Conservation (phyloP, 2,329 filamentous ascomycete species). For the Trichoderma lentiforme region DNA sequence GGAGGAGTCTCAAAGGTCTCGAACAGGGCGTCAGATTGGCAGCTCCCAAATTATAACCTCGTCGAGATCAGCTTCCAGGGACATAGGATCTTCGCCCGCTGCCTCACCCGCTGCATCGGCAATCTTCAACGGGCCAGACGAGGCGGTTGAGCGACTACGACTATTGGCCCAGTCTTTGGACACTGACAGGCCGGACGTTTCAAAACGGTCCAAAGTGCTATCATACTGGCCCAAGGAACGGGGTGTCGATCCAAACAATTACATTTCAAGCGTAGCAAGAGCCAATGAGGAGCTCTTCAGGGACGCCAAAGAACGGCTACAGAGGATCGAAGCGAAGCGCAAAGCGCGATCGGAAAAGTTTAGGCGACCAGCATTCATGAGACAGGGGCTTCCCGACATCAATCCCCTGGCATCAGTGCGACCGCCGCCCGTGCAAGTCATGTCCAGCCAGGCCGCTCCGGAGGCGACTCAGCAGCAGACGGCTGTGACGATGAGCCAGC, state of each 20-base stretch:
- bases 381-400: slow-evolving; percentile 24
- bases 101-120: slow-evolving; percentile 21
- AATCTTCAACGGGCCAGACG: slow-evolving; percentile 26
- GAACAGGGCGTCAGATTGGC: slow-evolving; percentile 9
- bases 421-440: slow-evolving; percentile 26
- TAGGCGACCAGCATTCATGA: slow-evolving; percentile 30
- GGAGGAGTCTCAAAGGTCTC: slow-evolving; percentile 18
- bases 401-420: slow-evolving; percentile 18
- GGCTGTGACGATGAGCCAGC: slow-evolving; percentile 43
- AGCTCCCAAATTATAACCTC: slow-evolving; percentile 11
- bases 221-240: slow-evolving; percentile 40
- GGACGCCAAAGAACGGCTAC: slow-evolving; percentile 33
- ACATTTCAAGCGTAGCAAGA: slow-evolving; percentile 38
- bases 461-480: slow-evolving; percentile 36
- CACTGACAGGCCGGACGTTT: slow-evolving; percentile 26
- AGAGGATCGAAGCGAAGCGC: slow-evolving; percentile 33
- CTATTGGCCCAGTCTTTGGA: slow-evolving; percentile 34
- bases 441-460: slow-evolving; percentile 37
- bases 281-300: slow-evolving; percentile 37
- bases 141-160: slow-evolving; percentile 34
- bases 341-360: slow-evolving; percentile 35
- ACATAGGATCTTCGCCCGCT: slow-evolving; percentile 27
- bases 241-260: slow-evolving; percentile 34
- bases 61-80: slow-evolving; percentile 7
- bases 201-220: slow-evolving; percentile 32